Conservation (phyloP, 106 monocot genomes). For the Alisma plantagoaquatica region DNA sequence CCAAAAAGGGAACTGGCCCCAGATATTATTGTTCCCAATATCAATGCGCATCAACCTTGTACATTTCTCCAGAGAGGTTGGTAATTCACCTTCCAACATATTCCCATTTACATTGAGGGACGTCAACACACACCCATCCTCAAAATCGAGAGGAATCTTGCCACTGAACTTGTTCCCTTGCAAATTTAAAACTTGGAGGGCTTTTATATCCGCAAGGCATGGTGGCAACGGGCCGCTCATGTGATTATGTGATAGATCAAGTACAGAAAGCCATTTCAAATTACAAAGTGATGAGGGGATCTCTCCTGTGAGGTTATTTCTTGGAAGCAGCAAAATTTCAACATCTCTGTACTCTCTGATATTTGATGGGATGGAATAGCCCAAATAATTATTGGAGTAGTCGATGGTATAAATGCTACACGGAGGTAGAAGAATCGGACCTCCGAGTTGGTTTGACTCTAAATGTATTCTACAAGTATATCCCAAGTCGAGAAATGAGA, state of each 20-base stretch:
- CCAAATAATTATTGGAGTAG: too few relatives aligned
- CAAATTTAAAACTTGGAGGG: neutral
- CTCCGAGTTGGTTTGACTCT: too few relatives aligned
- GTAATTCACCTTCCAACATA: neutral
- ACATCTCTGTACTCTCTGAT: too few relatives aligned
- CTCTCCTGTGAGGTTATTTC: neutral
- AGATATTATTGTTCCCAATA: neutral
- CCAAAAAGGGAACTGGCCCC: neutral
- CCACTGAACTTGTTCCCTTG: neutral
- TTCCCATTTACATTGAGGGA: neutral
- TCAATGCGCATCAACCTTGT: neutral
- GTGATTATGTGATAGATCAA: slow-evolving; percentile 1
- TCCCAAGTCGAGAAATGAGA: too few relatives aligned
- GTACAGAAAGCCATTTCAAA: neutral
- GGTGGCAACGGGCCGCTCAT: neutral
- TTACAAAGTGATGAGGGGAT: neutral
- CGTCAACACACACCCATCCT: neutral
- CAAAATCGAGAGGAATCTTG: neutral
- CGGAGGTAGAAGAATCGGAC: too few relatives aligned
- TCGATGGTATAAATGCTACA: too few relatives aligned
- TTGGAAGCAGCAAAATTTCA: too few relatives aligned
- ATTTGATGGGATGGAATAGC: too few relatives aligned
- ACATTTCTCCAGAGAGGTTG: neutral
- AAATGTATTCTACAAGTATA: too few relatives aligned
- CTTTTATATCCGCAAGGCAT: neutral